Base-by-base conservation (phyloP, 116 monocot species). In the Posidonia oceanica region DNA sequence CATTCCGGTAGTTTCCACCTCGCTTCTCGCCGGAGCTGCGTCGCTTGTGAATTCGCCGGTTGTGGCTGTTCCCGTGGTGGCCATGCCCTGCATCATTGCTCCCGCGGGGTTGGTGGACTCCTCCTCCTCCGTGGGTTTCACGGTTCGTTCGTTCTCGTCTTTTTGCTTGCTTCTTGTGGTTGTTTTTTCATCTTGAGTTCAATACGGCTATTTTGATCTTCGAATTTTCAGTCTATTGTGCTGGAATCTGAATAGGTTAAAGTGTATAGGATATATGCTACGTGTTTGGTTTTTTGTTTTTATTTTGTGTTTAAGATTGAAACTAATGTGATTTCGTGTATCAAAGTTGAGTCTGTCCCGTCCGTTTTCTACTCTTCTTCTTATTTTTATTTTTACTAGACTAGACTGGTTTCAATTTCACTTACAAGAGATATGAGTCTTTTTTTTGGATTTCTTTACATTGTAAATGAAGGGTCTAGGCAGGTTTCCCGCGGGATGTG, bases 71-170 rank as follows among this genome's bases (percentile, higher is more conserved):
- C 85, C 86, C 39, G 66, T 87, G 57, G 83, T 91, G 29, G 80
- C 87, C 8, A 81, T 91, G 22, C 91, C 91, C 3, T 91, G 80
- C 69, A 81, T 83, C 66, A 22, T 88, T 51, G 76, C 88, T 13
- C 85, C 84, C 8, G 80, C 78, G 0, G 64, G 67, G 39, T 54
- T 84, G 68, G 54, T 82, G 61, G 84, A 86, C 59, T 72, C 1
- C 59, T 72, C 1, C 59, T 72, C 91, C 1, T 75, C 75, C 1
- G 75, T 18, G 58, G 58, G 48, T 48, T 7, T 48, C 7, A 48
- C 48, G 11, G 6, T 48, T 48, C 8, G 10, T 54, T 54, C 14
- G 14, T 3, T 54, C 54, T 54, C 53, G 5, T n/a, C 58, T 4
- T 58, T 58, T 58, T 58, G 17, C 58, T 17, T 58, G 20, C 17